Percentiles rank a stretch among this genome's conserved stretches.
Evolutionary conservation across 2,329 filamentous ascomycete genomes (phyloP).

Genomic region (Sclerotinia spermophila): DNA sequence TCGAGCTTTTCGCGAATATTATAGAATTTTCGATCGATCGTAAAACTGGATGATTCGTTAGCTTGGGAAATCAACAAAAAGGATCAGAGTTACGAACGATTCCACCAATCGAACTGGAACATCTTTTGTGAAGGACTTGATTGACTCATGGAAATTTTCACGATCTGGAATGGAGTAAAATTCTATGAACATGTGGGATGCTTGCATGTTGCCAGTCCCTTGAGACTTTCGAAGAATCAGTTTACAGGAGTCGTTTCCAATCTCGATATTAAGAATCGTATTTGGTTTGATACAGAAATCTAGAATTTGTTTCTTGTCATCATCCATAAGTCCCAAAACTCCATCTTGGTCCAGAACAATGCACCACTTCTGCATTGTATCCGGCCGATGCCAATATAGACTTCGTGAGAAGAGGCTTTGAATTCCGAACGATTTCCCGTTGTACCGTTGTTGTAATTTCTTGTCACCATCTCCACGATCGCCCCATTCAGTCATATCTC

Average conservation of each 20-base stretch:
- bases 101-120: background rate
- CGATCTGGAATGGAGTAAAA: background rate
- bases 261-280: background rate
- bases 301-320: background rate
- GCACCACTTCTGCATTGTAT: background rate
- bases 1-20: background rate
- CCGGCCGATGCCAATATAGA: background rate
- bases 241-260: background rate
- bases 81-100: background rate
- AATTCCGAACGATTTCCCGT: background rate
- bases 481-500: slow-evolving; percentile 10
- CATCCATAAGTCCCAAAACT: background rate
- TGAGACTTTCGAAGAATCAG: background rate
- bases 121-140: background rate
- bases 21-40: background rate
- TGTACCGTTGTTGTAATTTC: background rate
- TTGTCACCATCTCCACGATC: background rate
- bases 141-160: background rate
- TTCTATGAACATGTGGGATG: background rate
- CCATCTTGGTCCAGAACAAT: background rate
- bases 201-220: background rate
- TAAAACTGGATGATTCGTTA: background rate
- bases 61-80: background rate
- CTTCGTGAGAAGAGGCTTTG: slow-evolving; percentile 2
- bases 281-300: background rate